These are phyloP conservation scores for Trametes punicea DNA, from an alignment of 768 basidiomycete species.

Conservation along the genomic window DNA sequence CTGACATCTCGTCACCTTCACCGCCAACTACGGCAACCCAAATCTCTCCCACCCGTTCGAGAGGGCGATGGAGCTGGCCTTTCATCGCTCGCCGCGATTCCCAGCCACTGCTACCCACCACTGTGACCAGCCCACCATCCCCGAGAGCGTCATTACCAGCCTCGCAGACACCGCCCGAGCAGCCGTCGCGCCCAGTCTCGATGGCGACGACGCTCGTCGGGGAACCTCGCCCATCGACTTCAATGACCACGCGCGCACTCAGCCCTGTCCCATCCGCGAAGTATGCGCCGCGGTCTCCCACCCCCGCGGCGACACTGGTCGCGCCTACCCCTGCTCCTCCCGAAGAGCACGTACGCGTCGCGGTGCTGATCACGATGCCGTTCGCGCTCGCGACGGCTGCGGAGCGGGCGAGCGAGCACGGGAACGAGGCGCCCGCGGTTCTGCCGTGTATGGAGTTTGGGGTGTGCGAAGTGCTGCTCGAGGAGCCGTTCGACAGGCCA, in stretches of 20 bases:
- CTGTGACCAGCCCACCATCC: neutral
- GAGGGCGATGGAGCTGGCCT: conserved; percentile 9
- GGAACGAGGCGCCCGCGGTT: conserved; percentile 8
- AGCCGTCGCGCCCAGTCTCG: neutral
- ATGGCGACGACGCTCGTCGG: neutral
- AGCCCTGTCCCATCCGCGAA: neutral
- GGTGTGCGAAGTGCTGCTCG: conserved; percentile 19
- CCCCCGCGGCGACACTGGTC: neutral
- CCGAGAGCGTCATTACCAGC: neutral
- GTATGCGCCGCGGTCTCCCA: neutral
- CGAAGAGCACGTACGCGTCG: conserved; percentile 14
- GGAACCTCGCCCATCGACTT: neutral
- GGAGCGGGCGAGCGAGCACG: conserved; percentile 6
- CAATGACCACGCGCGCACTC: conserved; percentile 1
- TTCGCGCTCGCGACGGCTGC: conserved; percentile 9
- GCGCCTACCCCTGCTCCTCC: conserved; percentile 1
- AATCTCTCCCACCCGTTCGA: neutral
- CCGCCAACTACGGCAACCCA: neutral
- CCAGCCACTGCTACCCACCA: neutral
- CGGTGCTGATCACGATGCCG: conserved; percentile 27
- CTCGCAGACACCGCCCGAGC: neutral
- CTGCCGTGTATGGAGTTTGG: conserved; percentile 28
- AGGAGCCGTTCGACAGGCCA: neutral
- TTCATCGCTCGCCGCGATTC: neutral
- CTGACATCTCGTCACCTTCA: neutral